Base-by-base conservation (phyloP, 2,329 filamentous ascomycete genomes). In the Gaeumannomyces sp. region DNA sequence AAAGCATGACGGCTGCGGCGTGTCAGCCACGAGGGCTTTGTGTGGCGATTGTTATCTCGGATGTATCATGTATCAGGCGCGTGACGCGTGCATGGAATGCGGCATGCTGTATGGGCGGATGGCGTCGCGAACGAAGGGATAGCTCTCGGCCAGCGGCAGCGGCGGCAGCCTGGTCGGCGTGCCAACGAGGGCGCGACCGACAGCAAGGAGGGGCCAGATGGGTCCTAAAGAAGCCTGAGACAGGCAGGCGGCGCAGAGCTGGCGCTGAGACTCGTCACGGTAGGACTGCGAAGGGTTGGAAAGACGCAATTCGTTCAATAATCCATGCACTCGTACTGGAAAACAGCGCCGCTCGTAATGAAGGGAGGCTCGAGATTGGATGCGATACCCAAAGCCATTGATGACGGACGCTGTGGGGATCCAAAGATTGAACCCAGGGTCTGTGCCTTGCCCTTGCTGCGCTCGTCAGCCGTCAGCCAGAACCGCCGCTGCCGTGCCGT, bases 1-100 rank as follows among this genome's bases (percentile, higher is more conserved):
- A 63, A 29, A 63, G 56, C 62, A 63, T 63, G 35, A 28, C 29
- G 27, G 60, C 19, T 22, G 60, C 60, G 14, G n/a, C 53, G 35
- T 19, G 35, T 38, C n/a, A 28, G 35, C 22, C 60, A 25, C 60
- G 60, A 13, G 35, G 60, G 35, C 60, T 27, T 53, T 38, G 60
- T 19, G 38, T 53, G 27, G 60, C 4, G 35, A 38, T 38, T 38
- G 35, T 35, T 38, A 38, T 38, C 16, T 38, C 16, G 13, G 35
- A 19, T 38, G 14, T 16, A 38, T 38, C 35, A 38, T 38, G 35
- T 38, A 38, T 38, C 6, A 38, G 14, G 14, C 35, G 35, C 35
- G 35, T 38, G 14, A 38, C 25, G 35, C 27, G 29, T 25, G 38
- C 38, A 31, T 61, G 60, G 60, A 19, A 61, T 50, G 57, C 16